These are phyloP conservation scores for Thymus mandschuricus DNA, from an alignment of 257 asterid species.

Conservation along the genomic window DNA sequence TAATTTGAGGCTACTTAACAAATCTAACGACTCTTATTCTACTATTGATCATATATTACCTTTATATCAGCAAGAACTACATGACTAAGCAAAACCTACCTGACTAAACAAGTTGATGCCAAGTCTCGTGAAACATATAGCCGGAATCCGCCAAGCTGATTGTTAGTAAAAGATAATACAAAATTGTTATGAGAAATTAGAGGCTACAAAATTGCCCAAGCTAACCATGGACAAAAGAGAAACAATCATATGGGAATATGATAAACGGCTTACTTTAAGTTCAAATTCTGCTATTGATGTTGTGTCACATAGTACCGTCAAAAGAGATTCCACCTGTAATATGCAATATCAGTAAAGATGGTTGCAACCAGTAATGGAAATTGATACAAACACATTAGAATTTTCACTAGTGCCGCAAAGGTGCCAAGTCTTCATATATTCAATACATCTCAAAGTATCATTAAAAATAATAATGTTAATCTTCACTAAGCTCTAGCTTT, in stretches of 20 bases:
- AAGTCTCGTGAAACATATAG: conserved; percentile 63
- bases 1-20: no score
- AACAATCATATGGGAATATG: conserved; percentile 12
- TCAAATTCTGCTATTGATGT: conserved; percentile 86
- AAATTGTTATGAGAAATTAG: conserved; percentile 16
- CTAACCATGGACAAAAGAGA: background rate
- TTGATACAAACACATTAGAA: conserved; percentile 1
- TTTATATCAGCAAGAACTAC: no score
- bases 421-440: conserved; percentile 7
- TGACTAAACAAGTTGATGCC: no score
- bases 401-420: background rate
- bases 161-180: conserved; percentile 10
- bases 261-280: conserved; percentile 61
- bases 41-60: no score
- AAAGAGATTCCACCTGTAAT: conserved; percentile 81
- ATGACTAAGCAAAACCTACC: no score
- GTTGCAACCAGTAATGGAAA: conserved; percentile 5
- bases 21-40: no score
- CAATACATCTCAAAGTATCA: no score
- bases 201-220: conserved; percentile 44
- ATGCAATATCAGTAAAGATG: conserved; percentile 31
- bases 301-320: conserved; percentile 70
- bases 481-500: no score
- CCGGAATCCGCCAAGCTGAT: conserved; percentile 73
- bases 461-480: no score